Base-by-base conservation (phyloP, 148 eudicot genomes). In the Silene conica region DNA sequence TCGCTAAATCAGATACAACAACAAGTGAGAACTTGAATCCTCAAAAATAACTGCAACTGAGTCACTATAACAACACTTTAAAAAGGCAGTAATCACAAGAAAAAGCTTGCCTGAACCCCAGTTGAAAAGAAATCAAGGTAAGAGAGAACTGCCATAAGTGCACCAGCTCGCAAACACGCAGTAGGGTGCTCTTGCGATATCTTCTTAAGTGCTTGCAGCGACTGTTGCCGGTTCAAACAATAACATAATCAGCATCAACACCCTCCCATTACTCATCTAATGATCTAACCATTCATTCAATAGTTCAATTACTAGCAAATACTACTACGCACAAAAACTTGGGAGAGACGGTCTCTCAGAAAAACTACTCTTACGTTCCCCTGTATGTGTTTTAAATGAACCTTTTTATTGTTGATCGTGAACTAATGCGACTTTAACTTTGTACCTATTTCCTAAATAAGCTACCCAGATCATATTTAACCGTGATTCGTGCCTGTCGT, bases 101-200 rank as follows among this genome's bases (percentile, higher is more conserved):
- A 50, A 34, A 21, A 25, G 25, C 50, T 59, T 77, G 89, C 99
- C 99, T 95, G 97, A 67, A 95, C 99, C 58, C 97, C 97, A 14
- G 99, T 95, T 63, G 99, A 89, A 76, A 95, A 95, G 88, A 95
- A 95, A 81, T 95, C 99, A 22, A 95, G 89, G 81, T 95, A 95
- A n/a, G 97, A 95, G 55, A 95, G 87, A 80, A 95, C 99, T 48
- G 99, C 99, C 94, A 95, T 95, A 31, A 95, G 86, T 11, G 99
- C 97, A 61, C 99, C 97, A 69, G 96, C 97, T 62, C 97, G 86
- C 82, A 92, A 82, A 81, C 96, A 95, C 46, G 97, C 99, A 83
- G 99, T 96, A 60, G 99, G 99, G 79, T 96, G 94, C 72, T 96
- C 97, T 76, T 85, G 97, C 22, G 99, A 92, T 65, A 96, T 92